phyloP scores from a whole-genome alignment of 768 basidiomycete species.

The Pleurotus salmoneostramineus region DNA sequence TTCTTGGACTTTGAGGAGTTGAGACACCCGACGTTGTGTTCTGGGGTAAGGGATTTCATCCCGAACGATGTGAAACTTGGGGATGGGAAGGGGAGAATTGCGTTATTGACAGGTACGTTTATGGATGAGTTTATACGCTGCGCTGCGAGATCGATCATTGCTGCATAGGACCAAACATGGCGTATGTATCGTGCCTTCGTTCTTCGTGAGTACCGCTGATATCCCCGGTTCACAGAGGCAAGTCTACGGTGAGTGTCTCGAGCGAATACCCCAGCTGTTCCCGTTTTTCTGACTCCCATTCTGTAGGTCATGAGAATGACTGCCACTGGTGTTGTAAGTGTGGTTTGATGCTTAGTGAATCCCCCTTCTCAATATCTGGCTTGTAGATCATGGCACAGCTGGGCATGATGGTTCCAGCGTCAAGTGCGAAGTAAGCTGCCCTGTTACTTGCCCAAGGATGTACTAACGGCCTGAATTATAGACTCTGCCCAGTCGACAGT shows the following conservation, averaged over 20 bases:
- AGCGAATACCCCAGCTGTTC: background rate
- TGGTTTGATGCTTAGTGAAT: background rate
- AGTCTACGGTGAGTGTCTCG: slow-evolving; percentile 55
- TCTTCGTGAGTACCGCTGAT: slow-evolving; percentile 7
- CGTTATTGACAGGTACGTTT: slow-evolving; percentile 76
- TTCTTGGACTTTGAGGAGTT: slow-evolving; percentile 86
- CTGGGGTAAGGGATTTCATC: slow-evolving; percentile 67
- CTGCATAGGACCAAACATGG: slow-evolving; percentile 77
- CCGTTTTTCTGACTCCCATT: slow-evolving; percentile 2
- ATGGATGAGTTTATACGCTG: background rate
- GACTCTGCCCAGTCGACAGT: slow-evolving; percentile 84
- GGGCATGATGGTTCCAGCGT: slow-evolving; percentile 93
- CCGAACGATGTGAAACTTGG: slow-evolving; percentile 91
- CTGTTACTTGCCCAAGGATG: no score
- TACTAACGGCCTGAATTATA: slow-evolving; percentile 18
- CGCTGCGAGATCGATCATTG: background rate
- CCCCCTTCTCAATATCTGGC: slow-evolving; percentile 9
- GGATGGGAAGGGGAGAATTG: slow-evolving; percentile 67
- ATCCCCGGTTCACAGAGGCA: slow-evolving; percentile 44
- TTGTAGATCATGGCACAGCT: slow-evolving; percentile 86
- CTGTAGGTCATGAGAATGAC: slow-evolving; percentile 89
- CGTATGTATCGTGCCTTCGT: slow-evolving; percentile 40
- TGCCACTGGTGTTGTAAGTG: slow-evolving; percentile 78
- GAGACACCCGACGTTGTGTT: slow-evolving; percentile 82
- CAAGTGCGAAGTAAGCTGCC: slow-evolving; percentile 58